Conservation (phyloP, 108 stramenopile genomes). For the Nitzschia putrida region DNA sequence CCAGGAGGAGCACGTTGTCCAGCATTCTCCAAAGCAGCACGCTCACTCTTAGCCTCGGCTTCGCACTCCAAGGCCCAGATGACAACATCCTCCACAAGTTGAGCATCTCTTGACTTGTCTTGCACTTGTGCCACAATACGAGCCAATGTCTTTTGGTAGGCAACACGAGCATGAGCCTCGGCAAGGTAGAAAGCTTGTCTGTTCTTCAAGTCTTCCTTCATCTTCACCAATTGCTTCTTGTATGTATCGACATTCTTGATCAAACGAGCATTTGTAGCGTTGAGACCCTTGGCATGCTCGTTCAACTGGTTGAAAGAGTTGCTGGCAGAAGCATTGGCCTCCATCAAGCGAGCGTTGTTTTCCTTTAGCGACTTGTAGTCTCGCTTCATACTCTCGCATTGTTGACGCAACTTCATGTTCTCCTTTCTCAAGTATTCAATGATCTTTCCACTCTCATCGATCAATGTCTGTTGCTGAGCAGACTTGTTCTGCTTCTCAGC, state of each 20-base stretch:
- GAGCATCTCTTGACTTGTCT: slow-evolving; percentile 54
- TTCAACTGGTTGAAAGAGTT: slow-evolving; percentile 60
- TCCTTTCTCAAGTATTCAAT: slow-evolving; percentile 66
- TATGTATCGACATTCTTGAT: slow-evolving; percentile 46
- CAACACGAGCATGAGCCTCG: slow-evolving; percentile 68
- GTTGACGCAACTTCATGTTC: slow-evolving; percentile 44
- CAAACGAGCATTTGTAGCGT: slow-evolving; percentile 47
- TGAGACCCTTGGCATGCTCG: slow-evolving; percentile 59
- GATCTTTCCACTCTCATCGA: slow-evolving; percentile 68
- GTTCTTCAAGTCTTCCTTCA: slow-evolving; percentile 75
- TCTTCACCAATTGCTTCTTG: slow-evolving; percentile 50
- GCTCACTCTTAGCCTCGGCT: slow-evolving; percentile 48
- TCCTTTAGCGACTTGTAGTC: slow-evolving; percentile 52
- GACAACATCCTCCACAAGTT: slow-evolving; percentile 62
- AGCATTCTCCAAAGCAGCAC: slow-evolving; percentile 48
- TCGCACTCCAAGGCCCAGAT: slow-evolving; percentile 55
- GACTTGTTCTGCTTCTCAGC: slow-evolving; percentile 34
- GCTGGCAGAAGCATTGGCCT: slow-evolving; percentile 63
- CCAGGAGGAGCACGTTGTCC: slow-evolving; percentile 42
- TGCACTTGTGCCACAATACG: slow-evolving; percentile 64
- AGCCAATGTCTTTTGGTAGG: slow-evolving; percentile 63
- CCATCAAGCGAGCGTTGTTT: slow-evolving; percentile 56
- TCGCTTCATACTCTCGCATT: slow-evolving; percentile 44
- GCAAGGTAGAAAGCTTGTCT: slow-evolving; percentile 66
- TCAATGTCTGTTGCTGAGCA: slow-evolving; percentile 57